Percentiles rank a stretch among this genome's conserved stretches.
These are phyloP conservation scores for Aspergillus pseudonomiae DNA, from an alignment of 2,329 filamentous ascomycete species.

Conservation along the genomic window DNA sequence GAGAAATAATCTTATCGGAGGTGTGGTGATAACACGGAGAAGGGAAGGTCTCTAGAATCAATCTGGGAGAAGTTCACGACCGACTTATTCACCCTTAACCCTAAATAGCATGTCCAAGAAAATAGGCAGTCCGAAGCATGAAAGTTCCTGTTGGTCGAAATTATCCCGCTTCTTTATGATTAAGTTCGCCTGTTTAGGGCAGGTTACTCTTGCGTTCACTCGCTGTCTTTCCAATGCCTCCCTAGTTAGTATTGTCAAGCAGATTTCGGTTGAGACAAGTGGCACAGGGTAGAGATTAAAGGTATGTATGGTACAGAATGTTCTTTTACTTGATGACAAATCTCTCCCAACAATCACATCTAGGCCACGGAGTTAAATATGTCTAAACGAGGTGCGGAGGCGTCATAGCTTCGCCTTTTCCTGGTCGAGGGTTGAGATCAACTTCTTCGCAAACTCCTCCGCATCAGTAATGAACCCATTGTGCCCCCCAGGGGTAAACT, in stretches of 20 bases:
- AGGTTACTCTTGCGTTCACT: background rate
- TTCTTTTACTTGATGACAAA: background rate
- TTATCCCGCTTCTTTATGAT: background rate
- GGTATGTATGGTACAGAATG: background rate
- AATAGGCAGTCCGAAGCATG: too few species aligned
- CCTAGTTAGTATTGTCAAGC: background rate
- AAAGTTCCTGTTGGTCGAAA: background rate
- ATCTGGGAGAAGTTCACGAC: background rate
- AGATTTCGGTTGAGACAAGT: background rate
- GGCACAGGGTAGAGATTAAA: background rate
- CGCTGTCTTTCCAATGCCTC: background rate
- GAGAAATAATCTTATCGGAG: background rate
- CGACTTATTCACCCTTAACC: background rate
- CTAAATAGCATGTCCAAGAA: background rate
- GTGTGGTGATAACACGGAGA: background rate
- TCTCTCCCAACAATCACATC: background rate
- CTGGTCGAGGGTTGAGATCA: background rate
- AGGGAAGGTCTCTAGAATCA: background rate
- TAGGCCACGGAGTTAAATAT: background rate
- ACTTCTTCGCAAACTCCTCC: background rate
- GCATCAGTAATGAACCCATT: constrained; percentile 6
- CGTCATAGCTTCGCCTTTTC: background rate
- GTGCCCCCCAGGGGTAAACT: constrained; percentile 5
- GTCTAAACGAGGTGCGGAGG: background rate
- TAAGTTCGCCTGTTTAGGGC: background rate